Evolutionary conservation across 2,329 filamentous ascomycete species (phyloP), one percentile per base, ranked within the genome.

Genomic region (Aspergillus ustus): DNA sequence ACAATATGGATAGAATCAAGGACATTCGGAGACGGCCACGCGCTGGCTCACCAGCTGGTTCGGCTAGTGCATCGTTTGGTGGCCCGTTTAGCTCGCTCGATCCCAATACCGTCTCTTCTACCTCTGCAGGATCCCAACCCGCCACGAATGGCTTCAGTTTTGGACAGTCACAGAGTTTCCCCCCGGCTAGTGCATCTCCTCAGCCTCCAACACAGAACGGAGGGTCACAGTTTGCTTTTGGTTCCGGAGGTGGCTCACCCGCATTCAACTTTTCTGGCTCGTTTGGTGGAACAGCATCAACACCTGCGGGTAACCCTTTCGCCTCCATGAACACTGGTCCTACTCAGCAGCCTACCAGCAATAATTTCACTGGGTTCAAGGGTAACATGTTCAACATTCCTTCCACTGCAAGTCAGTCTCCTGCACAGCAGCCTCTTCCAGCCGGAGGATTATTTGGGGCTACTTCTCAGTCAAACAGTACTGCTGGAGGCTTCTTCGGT

Each of bases 91-190:
- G 61, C 50, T 70, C 69, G 8, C 64, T 72, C 34, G 68, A 72
- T 58, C 68, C 72, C 19, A 75, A 75, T 61, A 67, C 69, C 34
- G 63, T 69, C 25, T 68, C 72, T 17, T 68, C 67, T n/a, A 58
- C 66, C 37, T 58, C 69, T 22, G 51, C 59, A 28, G 54, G 57
- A 22, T 57, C 64, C 20, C 66, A 70, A 54, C 59, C 67, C 11
- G 55, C 66, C 25, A 61, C 71, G n/a, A 75, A 74, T 61, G 70
- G 73, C 7, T 75, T 76, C 50, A 57, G 65, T 29, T 77, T 77
- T 62, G 72, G 73, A n/a, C 72, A 76, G 62, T 73, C 72, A 48
- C 75, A 75, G 59, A 75, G 72, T 57, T 77, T 77, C 53, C 72
- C 70, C 49, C 72, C 70, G 58, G 68, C 70, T 22, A 65, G 60